Percentiles rank a stretch among this genome's conserved stretches.
phyloP scores from a whole-genome alignment of 441 rosid genomes.

The Macaranga tanarius region DNA sequence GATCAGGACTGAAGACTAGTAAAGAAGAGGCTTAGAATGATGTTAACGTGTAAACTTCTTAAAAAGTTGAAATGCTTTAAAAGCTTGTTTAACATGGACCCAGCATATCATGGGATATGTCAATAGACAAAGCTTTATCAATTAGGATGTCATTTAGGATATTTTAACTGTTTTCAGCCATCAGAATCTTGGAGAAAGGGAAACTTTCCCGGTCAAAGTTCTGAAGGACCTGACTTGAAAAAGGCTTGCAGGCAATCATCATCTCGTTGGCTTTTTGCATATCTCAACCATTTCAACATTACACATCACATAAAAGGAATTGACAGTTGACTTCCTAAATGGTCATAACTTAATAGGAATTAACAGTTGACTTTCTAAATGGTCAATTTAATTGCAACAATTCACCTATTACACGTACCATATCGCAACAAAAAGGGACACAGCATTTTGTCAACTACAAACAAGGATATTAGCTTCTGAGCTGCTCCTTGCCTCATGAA shows the following conservation, averaged over 20 bases:
- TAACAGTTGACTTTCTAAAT: not conserved
- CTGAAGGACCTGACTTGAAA: conserved; percentile 4
- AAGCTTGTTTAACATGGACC: conserved; percentile 14
- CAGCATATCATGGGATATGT: conserved; percentile 14
- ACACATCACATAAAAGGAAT: not conserved
- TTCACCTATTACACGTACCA: not conserved
- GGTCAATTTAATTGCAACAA: not conserved
- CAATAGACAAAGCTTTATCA: conserved; percentile 6
- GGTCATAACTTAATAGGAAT: not conserved
- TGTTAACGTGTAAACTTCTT: not conserved
- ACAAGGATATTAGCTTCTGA: not conserved
- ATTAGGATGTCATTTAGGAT: conserved; percentile 12
- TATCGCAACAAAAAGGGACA: not conserved
- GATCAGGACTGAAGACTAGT: not conserved
- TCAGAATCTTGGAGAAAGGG: conserved; percentile 8
- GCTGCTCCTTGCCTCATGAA: not conserved
- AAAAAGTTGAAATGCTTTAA: not conserved
- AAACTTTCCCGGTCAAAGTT: not conserved
- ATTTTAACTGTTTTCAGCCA: conserved; percentile 7
- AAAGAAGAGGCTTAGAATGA: not conserved
- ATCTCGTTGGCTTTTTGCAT: not conserved
- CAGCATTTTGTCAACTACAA: not conserved
- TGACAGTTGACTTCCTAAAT: not conserved
- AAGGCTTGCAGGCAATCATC: not conserved
- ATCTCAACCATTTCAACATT: conserved; percentile 3